Conservation (phyloP, 306 rosid genomes). For the Cucurbita maxima region DNA sequence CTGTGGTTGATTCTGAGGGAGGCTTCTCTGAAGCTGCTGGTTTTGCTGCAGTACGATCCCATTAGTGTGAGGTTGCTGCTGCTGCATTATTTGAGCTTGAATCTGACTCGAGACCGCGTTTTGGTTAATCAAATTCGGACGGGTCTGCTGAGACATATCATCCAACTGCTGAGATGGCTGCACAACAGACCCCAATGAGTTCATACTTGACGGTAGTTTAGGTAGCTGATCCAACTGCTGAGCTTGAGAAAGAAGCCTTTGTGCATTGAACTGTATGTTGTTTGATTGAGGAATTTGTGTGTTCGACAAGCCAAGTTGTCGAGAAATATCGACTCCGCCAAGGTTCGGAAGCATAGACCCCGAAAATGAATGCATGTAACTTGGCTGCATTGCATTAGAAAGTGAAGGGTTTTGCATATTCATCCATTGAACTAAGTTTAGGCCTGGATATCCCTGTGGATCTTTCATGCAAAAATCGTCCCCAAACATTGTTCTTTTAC, state of each 20-base stretch:
- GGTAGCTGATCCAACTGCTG: constrained; percentile 70
- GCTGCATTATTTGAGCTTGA: constrained; percentile 55
- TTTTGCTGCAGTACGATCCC: constrained; percentile 53
- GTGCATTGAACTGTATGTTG: constrained; percentile 43
- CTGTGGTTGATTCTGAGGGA: constrained; percentile 63
- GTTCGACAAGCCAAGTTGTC: constrained; percentile 49
- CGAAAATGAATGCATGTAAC: constrained; percentile 42
- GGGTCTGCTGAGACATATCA: constrained; percentile 38
- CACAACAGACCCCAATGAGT: constrained; percentile 31
- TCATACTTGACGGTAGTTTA: constrained; percentile 33
- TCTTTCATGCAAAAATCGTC: constrained; percentile 75
- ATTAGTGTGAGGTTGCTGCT: constrained; percentile 34
- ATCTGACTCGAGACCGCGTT: constrained; percentile 39
- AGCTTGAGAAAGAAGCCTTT: constrained; percentile 49
- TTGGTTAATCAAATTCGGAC: constrained; percentile 48
- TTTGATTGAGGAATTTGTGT: constrained; percentile 56
- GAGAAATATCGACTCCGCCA: constrained; percentile 49
- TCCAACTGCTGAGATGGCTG: constrained; percentile 49
- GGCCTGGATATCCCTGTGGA: constrained; percentile 60
- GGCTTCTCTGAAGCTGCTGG: constrained; percentile 43
- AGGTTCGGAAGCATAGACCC: constrained; percentile 59
- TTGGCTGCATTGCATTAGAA: constrained; percentile 55
- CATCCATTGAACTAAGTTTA: constrained; percentile 98
- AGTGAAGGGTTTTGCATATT: constrained; percentile 66
- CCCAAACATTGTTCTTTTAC: constrained; percentile 66